Conservation (phyloP, 108 stramenopile genomes). For the Chaetoceros muelleri region DNA sequence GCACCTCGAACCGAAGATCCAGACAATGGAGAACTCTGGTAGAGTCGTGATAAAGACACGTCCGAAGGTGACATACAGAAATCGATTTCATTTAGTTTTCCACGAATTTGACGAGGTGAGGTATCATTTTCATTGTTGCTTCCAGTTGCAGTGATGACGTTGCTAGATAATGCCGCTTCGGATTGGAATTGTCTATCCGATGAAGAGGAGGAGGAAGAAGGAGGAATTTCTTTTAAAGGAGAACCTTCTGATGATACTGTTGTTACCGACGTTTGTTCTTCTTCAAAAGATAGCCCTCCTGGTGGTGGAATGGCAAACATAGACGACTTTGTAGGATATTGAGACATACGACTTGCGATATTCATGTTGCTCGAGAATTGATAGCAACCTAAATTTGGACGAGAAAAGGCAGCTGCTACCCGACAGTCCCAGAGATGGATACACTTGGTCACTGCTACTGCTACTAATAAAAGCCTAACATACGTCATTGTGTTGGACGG, state of each 20-base stretch:
- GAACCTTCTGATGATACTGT: neutral
- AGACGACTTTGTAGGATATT: no score
- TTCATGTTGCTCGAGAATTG: no score
- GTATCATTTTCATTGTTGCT: constrained; percentile 13
- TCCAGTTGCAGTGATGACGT: no score
- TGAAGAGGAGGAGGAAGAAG: constrained; percentile 6
- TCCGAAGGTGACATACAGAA: constrained; percentile 79
- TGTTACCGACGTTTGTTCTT: neutral
- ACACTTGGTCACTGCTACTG: no score
- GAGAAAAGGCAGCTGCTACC: no score
- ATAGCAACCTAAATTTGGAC: no score
- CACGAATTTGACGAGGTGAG: constrained; percentile 6
- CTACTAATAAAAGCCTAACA: no score
- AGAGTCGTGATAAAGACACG: constrained; percentile 61
- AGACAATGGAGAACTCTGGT: constrained; percentile 13
- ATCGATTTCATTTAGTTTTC: constrained; percentile 65
- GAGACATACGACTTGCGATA: no score
- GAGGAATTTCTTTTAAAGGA: constrained; percentile 1
- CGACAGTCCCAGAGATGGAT: no score
- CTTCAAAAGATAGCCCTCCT: constrained; percentile 9
- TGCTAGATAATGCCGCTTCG: constrained; percentile 33
- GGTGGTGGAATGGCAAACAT: constrained; percentile 5
- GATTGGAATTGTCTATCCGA: constrained; percentile 18
- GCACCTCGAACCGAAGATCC: neutral
- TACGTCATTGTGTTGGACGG: no score